phyloP scores from a whole-genome alignment of 371 early-diverging fungal genomes.

The Saksenaea oblongispora region DNA sequence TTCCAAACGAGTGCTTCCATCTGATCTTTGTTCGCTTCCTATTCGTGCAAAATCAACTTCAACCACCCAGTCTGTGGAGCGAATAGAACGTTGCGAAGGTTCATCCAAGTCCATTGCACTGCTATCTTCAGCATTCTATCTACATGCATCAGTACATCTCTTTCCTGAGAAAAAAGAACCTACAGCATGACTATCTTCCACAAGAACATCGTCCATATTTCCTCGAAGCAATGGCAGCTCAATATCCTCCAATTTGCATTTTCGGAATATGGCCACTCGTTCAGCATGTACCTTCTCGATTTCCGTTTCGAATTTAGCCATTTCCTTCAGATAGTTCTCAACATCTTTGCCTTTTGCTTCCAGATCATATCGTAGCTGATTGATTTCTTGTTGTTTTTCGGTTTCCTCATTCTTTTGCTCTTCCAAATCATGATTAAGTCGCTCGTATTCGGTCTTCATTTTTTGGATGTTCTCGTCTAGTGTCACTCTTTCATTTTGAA shows the following conservation, averaged over 20 bases:
- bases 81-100: constrained; percentile 38
- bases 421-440: constrained; percentile 42
- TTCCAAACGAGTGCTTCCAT: constrained; percentile 60
- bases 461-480: constrained; percentile 42
- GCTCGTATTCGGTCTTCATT: constrained; percentile 29
- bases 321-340: constrained; percentile 67
- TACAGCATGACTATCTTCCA: constrained; percentile 52
- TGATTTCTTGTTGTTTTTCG: constrained; percentile 58
- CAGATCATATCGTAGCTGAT: constrained; percentile 59
- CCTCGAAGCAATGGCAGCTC: constrained; percentile 75
- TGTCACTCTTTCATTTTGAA: constrained; percentile 38
- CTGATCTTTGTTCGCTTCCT: constrained; percentile 46
- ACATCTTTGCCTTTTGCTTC: constrained; percentile 64
- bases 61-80: constrained; percentile 51
- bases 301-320: constrained; percentile 66
- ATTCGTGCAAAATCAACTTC: constrained; percentile 64
- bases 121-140: neutral
- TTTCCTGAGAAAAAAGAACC: neutral
- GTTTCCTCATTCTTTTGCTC: constrained; percentile 42
- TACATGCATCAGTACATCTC: neutral
- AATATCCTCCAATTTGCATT: constrained; percentile 92
- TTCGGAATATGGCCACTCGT: constrained; percentile 75
- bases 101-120: constrained; percentile 60
- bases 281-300: constrained; percentile 79
- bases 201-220: constrained; percentile 66